Percentiles rank a stretch among this genome's conserved stretches.
phyloP scores from a whole-genome alignment of 129 eudicot species.

The Ambrosia artemisiifolia region DNA sequence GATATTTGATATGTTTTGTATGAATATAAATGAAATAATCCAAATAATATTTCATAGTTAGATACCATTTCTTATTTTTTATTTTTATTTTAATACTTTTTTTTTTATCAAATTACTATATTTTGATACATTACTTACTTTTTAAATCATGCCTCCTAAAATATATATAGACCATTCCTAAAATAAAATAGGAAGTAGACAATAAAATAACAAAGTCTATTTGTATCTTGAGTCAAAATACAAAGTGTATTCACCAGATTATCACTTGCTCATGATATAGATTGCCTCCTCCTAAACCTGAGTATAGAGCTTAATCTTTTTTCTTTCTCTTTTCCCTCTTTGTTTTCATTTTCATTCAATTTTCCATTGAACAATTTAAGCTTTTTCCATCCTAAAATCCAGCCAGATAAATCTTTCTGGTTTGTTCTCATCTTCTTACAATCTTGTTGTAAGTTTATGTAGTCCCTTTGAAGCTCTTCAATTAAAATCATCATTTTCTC shows the following conservation, averaged over 20 bases:
- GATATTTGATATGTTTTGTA: too few relatives aligned
- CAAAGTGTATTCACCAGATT: not conserved
- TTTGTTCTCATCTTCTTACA: slow-evolving; percentile 43
- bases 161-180: too few relatives aligned
- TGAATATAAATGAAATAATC: too few relatives aligned
- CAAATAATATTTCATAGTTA: too few relatives aligned
- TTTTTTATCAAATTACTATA: too few relatives aligned
- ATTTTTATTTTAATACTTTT: too few relatives aligned
- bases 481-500: slow-evolving; percentile 43
- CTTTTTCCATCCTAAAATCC: slow-evolving; percentile 67
- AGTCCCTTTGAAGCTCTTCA: slow-evolving; percentile 54
- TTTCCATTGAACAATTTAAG: slow-evolving; percentile 42
- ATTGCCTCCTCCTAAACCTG: slow-evolving; percentile 42
- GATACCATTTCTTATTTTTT: too few relatives aligned
- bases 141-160: too few relatives aligned
- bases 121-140: too few relatives aligned
- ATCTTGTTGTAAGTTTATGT: slow-evolving; percentile 49
- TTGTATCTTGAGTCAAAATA: not conserved
- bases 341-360: slow-evolving; percentile 34
- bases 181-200: too few relatives aligned
- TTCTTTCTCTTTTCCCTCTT: slow-evolving; percentile 34
- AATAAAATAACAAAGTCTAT: too few relatives aligned
- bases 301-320: slow-evolving; percentile 27
- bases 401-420: slow-evolving; percentile 43
- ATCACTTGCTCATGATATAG: slow-evolving; percentile 35